Evolutionary conservation across 2,329 filamentous ascomycete genomes (phyloP), one percentile per base, ranked within the genome.

Genomic region (Colletotrichum sp.): DNA sequence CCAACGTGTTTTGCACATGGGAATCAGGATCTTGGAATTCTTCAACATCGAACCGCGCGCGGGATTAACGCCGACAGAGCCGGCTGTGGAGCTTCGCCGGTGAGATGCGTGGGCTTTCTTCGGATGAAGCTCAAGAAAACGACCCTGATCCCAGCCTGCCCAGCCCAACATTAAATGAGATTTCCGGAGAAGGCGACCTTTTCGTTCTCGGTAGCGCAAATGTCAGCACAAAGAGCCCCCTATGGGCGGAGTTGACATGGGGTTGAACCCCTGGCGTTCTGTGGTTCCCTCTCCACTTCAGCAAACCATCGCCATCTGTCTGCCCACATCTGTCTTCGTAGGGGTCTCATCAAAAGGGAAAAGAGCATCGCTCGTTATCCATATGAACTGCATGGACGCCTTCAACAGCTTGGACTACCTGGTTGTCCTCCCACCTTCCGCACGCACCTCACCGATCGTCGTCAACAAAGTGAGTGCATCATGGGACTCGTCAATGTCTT

Each of bases 401-500:
- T 52, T 57, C 32, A 34, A 26, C 55, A n/a, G 71, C 57, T 38
- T 69, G 28, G 71, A 63, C 65, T 52, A 34, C 43, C 28, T 63
- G 64, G 71, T 32, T 58, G 68, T 58, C 58, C 65, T 69, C 38
- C 71, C 61, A 66, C 55, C 71, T 60, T 73, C 68, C 63, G 28
- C 28, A 34, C 57, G 34, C 63, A 73, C 57, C 38, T 57, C 57
- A 52, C 34, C 16, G 38, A 63, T 43, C 55, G 67, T n/a, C 57
- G 16, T 28, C 38, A 61, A 34, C 58, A 64, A 58, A 58, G 55
- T 58, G 43, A 52, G 57, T 48, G 64, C 68, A 65, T 57, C 36
- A 77, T 75, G 72, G 68, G 68, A 55, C 48, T 77, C 52, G 38
- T 58, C 52, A 55, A 76, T 34, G 61, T 65, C 64, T 34, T 65